Evolutionary conservation across 2,329 filamentous ascomycete genomes (phyloP).

Genomic region (Ophiostoma fasciatum): DNA sequence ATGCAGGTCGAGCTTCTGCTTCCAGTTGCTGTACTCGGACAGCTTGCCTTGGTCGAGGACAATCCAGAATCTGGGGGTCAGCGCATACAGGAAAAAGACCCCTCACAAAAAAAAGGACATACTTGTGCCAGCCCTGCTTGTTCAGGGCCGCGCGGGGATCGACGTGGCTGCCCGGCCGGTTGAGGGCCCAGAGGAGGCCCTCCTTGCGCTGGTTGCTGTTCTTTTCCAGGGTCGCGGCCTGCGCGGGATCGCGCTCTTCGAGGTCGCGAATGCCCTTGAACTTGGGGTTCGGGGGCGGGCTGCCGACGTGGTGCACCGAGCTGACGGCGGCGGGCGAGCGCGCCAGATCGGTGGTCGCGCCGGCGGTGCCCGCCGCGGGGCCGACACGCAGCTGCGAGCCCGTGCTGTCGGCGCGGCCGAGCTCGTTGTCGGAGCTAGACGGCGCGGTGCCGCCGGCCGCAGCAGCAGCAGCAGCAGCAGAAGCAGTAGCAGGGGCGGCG

Average conservation of each 20-base stretch:
- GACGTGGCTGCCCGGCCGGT: slow-evolving; percentile 81
- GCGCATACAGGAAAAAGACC: not conserved
- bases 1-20: slow-evolving; percentile 88
- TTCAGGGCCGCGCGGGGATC: slow-evolving; percentile 81
- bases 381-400: slow-evolving; percentile 48
- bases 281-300: slow-evolving; percentile 38
- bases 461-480: too few relatives aligned
- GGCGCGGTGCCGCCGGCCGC: slow-evolving; percentile 20
- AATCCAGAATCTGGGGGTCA: slow-evolving; percentile 73
- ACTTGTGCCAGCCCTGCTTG: slow-evolving; percentile 99
- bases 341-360: slow-evolving; percentile 29
- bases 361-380: slow-evolving; percentile 27
- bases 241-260: slow-evolving; percentile 61
- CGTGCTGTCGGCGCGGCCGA: slow-evolving; percentile 60
- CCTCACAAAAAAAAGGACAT: slow-evolving; percentile 24
- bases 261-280: slow-evolving; percentile 91
- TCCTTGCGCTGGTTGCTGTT: slow-evolving; percentile 69
- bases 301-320: slow-evolving; percentile 29
- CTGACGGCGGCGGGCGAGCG: slow-evolving; percentile 42
- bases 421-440: slow-evolving; percentile 49
- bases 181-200: slow-evolving; percentile 86
- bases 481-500: too few relatives aligned
- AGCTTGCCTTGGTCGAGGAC: slow-evolving; percentile 92
- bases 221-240: slow-evolving; percentile 37
- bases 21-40: slow-evolving; percentile 99